Conservation (phyloP, 2,329 filamentous ascomycete species). For the Aspergillus hortae region DNA sequence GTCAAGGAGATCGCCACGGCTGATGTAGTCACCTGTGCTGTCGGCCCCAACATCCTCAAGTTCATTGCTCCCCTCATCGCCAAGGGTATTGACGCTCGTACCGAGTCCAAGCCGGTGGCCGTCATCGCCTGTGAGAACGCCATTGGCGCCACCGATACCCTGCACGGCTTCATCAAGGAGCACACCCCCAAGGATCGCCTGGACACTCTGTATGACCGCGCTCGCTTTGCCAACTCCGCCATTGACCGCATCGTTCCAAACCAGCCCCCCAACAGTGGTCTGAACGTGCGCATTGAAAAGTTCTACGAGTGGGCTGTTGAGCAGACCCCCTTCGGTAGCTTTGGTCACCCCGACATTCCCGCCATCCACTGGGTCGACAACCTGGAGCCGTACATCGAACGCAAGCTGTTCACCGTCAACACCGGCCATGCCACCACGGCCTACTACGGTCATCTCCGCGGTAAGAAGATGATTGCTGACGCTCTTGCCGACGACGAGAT, state of each 20-base stretch:
- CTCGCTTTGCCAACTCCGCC: constrained; percentile 92
- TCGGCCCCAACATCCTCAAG: constrained; percentile 92
- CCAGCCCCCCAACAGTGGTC: constrained; percentile 72
- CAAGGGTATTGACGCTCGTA: constrained; percentile 81
- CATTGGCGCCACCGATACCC: constrained; percentile 87
- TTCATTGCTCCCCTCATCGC: constrained; percentile 96
- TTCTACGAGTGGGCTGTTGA: constrained; percentile 99
- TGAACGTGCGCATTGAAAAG: constrained; percentile 94
- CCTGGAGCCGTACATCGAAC: constrained; percentile 93
- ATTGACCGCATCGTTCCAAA: constrained; percentile 97
- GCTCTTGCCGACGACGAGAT: constrained; percentile 79
- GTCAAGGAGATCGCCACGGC: constrained; percentile 82
- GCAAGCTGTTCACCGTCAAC: constrained; percentile 99
- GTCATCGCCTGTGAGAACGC: constrained; percentile 99
- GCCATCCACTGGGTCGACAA: constrained; percentile 92
- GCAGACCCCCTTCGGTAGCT: constrained; percentile 72
- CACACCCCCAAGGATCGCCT: constrained; percentile 69
- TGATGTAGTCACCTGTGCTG: constrained; percentile 91
- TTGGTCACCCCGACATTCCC: constrained; percentile 68
- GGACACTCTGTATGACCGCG: constrained; percentile 66
- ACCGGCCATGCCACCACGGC: constrained; percentile 94
- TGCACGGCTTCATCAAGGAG: constrained; percentile 75
- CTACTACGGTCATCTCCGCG: constrained; percentile 86
- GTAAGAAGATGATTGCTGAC: constrained; percentile 86
- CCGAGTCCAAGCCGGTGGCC: constrained; percentile 64